Evolutionary conservation across 306 rosid species (phyloP), one percentile per base, ranked within the genome.

Genomic region (cucumber (Cucumis sativus)): DNA sequence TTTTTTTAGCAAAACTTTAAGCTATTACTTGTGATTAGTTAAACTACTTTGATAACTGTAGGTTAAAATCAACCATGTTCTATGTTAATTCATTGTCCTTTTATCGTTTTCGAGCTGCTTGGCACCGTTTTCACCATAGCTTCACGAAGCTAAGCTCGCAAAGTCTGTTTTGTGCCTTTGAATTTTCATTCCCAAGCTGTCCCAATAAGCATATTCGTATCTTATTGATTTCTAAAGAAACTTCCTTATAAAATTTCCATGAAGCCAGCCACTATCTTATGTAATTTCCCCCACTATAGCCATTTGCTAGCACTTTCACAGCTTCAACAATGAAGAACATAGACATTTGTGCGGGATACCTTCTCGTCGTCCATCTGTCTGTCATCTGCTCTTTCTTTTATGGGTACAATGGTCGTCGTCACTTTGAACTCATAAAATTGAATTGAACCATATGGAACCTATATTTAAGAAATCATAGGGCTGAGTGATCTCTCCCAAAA

Each of bases 391-490:
- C 60, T 49, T 25, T 49, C 41, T 71, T 47, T 49, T 72, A 72
- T 30, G 61, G 25, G 43, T 71, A 71, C 76, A 49, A 69, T 25
- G 23, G 75, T 43, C 40, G 37, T 23, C 37, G n/a, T 45, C 75
- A 23, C 58, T 45, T 70, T 70, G 40, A 70, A 70, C 75, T 45
- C 74, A 47, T 45, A 70, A 70, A 70, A 70, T 28, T 72, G 25
- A 51, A 51, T 60, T 30, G 61, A 51, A 49, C 76, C 43, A 51
- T 47, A 72, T 10, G 60, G 76, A 72, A 72, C 76, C 76, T 72
- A 73, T 72, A 73, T 73, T 51, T 54, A 52, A 73, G 77, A 73
- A 73, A 73, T 30, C 49, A 18, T 73, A 73, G 47, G 49, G 61
- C 59, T 17, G 59, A 51, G 63, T 73, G 49, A 73, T 30, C 77